Evolutionary conservation across 768 basidiomycete genomes (phyloP).

Genomic region (Amanita muscaria): DNA sequence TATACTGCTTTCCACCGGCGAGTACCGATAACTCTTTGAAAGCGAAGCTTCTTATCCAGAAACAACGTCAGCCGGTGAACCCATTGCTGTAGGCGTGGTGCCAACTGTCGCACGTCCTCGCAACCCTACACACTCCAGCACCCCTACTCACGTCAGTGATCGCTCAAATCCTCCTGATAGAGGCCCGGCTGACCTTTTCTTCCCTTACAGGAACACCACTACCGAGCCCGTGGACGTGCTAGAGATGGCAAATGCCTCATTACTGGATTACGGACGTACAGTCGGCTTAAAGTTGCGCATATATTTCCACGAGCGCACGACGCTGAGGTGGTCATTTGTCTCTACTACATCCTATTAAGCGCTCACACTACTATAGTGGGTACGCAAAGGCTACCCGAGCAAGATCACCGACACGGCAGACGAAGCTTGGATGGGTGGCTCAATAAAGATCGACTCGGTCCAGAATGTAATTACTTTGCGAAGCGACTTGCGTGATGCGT

Average conservation of each 20-base stretch:
- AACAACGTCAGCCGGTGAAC: slow-evolving; percentile 6
- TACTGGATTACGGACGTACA: slow-evolving; percentile 9
- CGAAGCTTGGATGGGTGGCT: background rate
- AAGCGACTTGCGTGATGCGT: slow-evolving; percentile 14
- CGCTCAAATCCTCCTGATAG: background rate
- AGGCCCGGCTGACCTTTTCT: slow-evolving; percentile 1
- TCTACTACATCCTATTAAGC: background rate
- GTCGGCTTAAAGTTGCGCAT: slow-evolving; percentile 14
- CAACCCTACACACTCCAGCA: slow-evolving; percentile 10
- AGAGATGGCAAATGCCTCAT: slow-evolving; percentile 15
- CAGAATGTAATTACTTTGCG: slow-evolving; percentile 15
- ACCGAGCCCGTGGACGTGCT: slow-evolving; percentile 9
- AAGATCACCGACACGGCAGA: slow-evolving; percentile 13
- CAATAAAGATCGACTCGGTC: slow-evolving; percentile 15
- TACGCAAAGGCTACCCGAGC: slow-evolving; percentile 12
- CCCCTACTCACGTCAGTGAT: slow-evolving; percentile 7
- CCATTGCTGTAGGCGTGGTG: slow-evolving; percentile 7
- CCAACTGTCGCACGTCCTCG: slow-evolving; percentile 10
- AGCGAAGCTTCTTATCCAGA: slow-evolving; percentile 3
- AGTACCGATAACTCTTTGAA: background rate
- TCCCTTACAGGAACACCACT: slow-evolving; percentile 8
- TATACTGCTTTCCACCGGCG: background rate
- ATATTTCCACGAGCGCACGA: slow-evolving; percentile 21
- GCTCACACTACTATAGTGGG: slow-evolving; percentile 7
- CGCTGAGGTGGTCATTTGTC: slow-evolving; percentile 14